Base-by-base conservation (phyloP, 2,329 filamentous ascomycete genomes). In the Amylocarpus encephaloides region DNA sequence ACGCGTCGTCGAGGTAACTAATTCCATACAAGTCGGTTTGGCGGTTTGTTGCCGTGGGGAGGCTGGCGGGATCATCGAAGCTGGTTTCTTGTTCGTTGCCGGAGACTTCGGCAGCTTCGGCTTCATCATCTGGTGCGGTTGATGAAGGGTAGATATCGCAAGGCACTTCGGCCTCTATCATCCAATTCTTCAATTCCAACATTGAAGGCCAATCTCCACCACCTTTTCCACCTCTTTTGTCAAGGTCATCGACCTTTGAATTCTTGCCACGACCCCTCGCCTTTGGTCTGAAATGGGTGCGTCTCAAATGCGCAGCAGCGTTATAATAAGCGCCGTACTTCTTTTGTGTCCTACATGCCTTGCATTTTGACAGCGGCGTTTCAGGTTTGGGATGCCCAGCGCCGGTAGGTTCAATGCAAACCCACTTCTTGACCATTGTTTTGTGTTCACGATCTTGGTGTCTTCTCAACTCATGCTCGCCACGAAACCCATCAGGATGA, bases 261-360 rank as follows among this genome's bases (percentile, higher is more conserved):
- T 46, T 62, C 9, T 60, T 60, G 40, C 57, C 62, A 60, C 71
- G 72, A 30, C 68, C 68, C 3, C 75, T 70, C 10, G 13, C 29
- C 67, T 78, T 78, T 51, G 73, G 83, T 64, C 85, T 86, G 74
- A 95, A 96, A 66, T 96, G 91, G 0, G 85, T 85, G 48, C 91
- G 82, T 33, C 90, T 79, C 3, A 96, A 76, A 66, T 96, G 91
- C n/a, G 41, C 41, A 0, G 89, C 91, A 0, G 89, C 89, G 0
- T 89, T 91, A 61, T 96, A 96, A 71, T 96, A 95, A 70, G 95
- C 92, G 7, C 86, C 87, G 2, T 86, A 86, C 61, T 96, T 96
- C 72, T 95, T 95, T 49, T 76, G 77, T 48, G 76, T 76, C 43
- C 76, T 78, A 67, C 91, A 96, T 39, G 86, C 79, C 68, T 94